Evolutionary conservation across 1,284 basidiomycete species (phyloP).

Genomic region (Cutaneotrichosporon sp.): DNA sequence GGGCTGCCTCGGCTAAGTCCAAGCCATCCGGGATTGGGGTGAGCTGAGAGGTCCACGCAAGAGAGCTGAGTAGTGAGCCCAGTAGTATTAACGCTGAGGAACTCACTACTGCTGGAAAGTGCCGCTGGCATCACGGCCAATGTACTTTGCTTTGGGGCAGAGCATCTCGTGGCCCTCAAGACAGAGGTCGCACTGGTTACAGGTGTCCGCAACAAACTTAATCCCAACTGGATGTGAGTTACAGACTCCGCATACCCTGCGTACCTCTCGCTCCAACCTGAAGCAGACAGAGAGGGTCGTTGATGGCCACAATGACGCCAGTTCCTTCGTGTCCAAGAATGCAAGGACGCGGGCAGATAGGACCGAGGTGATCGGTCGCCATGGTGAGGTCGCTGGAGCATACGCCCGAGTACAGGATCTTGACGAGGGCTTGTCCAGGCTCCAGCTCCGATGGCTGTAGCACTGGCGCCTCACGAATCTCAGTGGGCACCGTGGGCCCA

Average conservation of each 20-base stretch:
- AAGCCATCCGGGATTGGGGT: constrained; percentile 68
- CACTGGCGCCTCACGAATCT: constrained; percentile 22
- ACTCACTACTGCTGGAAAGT: constrained; percentile 48
- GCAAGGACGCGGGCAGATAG: constrained; percentile 54
- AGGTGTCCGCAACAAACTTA: constrained; percentile 67
- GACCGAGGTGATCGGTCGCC: constrained; percentile 3
- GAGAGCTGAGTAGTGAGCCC: not conserved
- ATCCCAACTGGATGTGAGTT: constrained; percentile 71
- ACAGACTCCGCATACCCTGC: constrained; percentile 51
- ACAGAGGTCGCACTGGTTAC: constrained; percentile 68
- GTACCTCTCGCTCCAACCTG: constrained; percentile 16
- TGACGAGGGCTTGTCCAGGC: constrained; percentile 28
- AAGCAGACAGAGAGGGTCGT: constrained; percentile 55
- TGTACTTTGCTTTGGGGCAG: constrained; percentile 60
- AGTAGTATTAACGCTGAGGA: constrained; percentile 55
- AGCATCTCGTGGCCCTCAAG: constrained; percentile 58
- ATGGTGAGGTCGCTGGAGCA: constrained; percentile 1
- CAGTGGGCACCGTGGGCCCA: constrained; percentile 18
- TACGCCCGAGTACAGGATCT: constrained; percentile 55
- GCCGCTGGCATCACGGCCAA: constrained; percentile 68
- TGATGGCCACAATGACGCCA: constrained; percentile 67
- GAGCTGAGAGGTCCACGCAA: constrained; percentile 59
- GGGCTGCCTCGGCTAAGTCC: constrained; percentile 64
- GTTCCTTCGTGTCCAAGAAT: constrained; percentile 60
- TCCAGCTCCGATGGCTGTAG: constrained; percentile 22